Conservation (phyloP, 345 rosid species). For the sweet orange (Citrus sinensis) region DNA sequence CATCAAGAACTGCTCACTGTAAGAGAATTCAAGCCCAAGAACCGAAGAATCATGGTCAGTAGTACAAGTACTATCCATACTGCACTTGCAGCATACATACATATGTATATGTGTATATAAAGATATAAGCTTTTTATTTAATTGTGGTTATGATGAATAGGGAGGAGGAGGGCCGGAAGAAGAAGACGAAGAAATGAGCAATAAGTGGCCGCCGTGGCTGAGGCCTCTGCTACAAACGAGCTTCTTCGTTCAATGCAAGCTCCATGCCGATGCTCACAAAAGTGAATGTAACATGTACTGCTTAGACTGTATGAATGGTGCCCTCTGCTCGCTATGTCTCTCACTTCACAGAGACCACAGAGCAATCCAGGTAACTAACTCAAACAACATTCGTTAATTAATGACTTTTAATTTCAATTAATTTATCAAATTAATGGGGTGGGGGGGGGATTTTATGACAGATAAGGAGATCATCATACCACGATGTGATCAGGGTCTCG, state of each 20-base stretch:
- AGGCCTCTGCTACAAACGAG: slow-evolving; percentile 45
- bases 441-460: slow-evolving; percentile 2
- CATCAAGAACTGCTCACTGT: slow-evolving; percentile 50
- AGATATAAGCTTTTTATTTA: too few species aligned
- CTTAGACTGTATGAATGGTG: slow-evolving; percentile 54
- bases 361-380: slow-evolving; percentile 43
- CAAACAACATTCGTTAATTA: background rate
- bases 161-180: slow-evolving; percentile 60
- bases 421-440: background rate
- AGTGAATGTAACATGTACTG: slow-evolving; percentile 69
- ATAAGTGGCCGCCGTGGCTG: slow-evolving; percentile 67
- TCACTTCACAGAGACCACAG: slow-evolving; percentile 49
- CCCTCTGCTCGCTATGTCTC: slow-evolving; percentile 58
- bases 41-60: slow-evolving; percentile 57
- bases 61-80: background rate
- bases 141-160: slow-evolving; percentile 7
- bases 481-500: slow-evolving; percentile 65
- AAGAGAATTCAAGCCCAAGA: slow-evolving; percentile 45
- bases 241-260: slow-evolving; percentile 56
- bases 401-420: background rate
- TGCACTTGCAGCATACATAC: background rate
- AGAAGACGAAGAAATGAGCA: slow-evolving; percentile 18
- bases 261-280: slow-evolving; percentile 56
- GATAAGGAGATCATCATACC: slow-evolving; percentile 77
- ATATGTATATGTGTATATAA: background rate